Conservation (phyloP, 1,284 basidiomycete species). For the Papiliotrema flavescens region DNA sequence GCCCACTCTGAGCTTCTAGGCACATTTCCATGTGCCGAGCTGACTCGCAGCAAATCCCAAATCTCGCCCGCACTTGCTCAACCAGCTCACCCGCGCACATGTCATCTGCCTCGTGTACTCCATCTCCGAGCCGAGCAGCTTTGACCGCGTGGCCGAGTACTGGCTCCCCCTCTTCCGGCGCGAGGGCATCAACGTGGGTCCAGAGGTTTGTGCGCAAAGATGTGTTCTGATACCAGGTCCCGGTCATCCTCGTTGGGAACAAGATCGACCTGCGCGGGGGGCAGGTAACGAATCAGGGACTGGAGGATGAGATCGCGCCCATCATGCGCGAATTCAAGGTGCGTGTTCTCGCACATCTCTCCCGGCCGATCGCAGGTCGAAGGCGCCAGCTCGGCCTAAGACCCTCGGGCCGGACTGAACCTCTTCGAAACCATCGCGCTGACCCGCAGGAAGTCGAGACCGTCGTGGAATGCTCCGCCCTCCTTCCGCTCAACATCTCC, state of each 20-base stretch:
- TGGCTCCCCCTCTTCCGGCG: slow-evolving; percentile 98
- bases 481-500: slow-evolving; percentile 84
- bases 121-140: slow-evolving; percentile 90
- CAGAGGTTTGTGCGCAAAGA: not conserved
- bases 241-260: slow-evolving; percentile 96
- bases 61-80: slow-evolving; percentile 77
- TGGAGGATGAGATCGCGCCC: slow-evolving; percentile 90
- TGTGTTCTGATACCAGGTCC: slow-evolving; percentile 59
- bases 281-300: slow-evolving; percentile 86
- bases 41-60: slow-evolving; percentile 26
- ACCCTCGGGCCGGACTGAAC: too few relatives aligned
- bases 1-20: too few relatives aligned
- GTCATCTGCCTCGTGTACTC: slow-evolving; percentile 98
- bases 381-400: too few relatives aligned
- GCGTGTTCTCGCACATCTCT: slow-evolving; percentile 7
- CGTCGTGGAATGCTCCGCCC: slow-evolving; percentile 93
- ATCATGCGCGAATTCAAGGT: slow-evolving; percentile 98
- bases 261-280: slow-evolving; percentile 95
- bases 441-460: slow-evolving; percentile 84
- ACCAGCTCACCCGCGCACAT: slow-evolving; percentile 92
- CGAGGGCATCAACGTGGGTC: slow-evolving; percentile 81
- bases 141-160: slow-evolving; percentile 96
- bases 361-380: not conserved
- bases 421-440: too few relatives aligned
- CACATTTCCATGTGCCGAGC: not conserved